Conservation (phyloP, 1,284 basidiomycete genomes). For the Microbotryomycetes sp. region DNA sequence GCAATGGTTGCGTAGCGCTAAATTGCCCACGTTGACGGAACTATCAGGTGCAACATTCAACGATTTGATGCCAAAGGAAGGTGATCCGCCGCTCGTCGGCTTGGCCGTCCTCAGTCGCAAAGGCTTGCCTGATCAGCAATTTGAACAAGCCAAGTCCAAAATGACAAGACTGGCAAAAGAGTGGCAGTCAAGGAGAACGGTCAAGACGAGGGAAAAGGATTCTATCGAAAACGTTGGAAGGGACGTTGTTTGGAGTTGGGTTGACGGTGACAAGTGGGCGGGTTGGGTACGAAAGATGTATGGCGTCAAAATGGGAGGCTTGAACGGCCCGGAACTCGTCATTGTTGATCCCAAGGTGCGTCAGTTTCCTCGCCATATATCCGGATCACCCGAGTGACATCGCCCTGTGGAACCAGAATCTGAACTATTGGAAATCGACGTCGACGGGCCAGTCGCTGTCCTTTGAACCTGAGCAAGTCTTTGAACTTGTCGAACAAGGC, state of each 20-base stretch:
- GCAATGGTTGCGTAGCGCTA: constrained; percentile 57
- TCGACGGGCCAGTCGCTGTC: constrained; percentile 49
- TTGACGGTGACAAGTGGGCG: constrained; percentile 69
- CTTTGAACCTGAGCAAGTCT: constrained; percentile 54
- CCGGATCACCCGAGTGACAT: too few species aligned
- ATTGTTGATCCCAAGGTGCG: constrained; percentile 71
- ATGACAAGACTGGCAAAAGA: constrained; percentile 52
- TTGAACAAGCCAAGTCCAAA: constrained; percentile 44
- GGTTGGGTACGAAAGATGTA: constrained; percentile 86
- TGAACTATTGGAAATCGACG: constrained; percentile 62
- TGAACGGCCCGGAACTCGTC: constrained; percentile 54
- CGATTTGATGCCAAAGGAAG: constrained; percentile 60
- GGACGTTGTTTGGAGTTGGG: constrained; percentile 74
- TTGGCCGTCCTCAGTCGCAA: constrained; percentile 49
- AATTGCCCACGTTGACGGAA: constrained; percentile 61
- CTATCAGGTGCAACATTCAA: constrained; percentile 68
- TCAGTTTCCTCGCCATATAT: constrained; percentile 22
- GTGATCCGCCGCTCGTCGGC: constrained; percentile 59
- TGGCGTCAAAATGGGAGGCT: constrained; percentile 49
- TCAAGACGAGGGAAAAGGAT: not conserved
- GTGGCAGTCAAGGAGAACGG: constrained; percentile 50
- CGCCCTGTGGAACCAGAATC: too few species aligned
- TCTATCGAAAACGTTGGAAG: constrained; percentile 39
- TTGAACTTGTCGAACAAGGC: constrained; percentile 59
- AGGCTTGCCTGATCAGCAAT: constrained; percentile 32